Conservation (phyloP, 768 basidiomycete species). For the Hirschioporus abietinus region DNA sequence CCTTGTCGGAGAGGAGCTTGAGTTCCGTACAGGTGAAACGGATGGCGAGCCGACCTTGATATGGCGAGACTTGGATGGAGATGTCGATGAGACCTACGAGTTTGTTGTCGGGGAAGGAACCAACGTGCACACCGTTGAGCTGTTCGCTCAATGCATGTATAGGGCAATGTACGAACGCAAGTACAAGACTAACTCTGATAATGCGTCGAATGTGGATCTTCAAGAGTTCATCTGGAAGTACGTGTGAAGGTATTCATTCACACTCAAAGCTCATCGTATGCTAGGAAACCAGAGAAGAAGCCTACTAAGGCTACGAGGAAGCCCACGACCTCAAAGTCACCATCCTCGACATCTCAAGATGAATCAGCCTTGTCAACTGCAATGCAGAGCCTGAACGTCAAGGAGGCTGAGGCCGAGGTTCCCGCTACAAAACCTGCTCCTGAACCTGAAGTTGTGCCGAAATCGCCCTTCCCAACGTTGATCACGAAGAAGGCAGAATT, state of each 20-base stretch:
- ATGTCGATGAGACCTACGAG: slow-evolving; percentile 90
- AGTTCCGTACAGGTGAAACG: slow-evolving; percentile 71
- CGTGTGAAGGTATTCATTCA: slow-evolving; percentile 26
- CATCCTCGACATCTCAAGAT: slow-evolving; percentile 4
- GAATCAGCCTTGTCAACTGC: slow-evolving; percentile 10
- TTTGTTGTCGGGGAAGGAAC: slow-evolving; percentile 80
- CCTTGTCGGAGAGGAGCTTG: slow-evolving; percentile 84
- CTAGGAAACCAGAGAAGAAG: slow-evolving; percentile 11
- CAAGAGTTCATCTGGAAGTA: slow-evolving; percentile 80
- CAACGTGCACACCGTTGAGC: slow-evolving; percentile 68
- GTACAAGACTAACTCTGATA: slow-evolving; percentile 67
- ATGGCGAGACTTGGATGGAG: slow-evolving; percentile 90
- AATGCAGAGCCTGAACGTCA: slow-evolving; percentile 15
- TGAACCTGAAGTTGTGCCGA: slow-evolving; percentile 8
- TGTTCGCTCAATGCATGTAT: slow-evolving; percentile 93
- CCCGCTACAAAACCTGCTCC: slow-evolving; percentile 16
- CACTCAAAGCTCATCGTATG: neutral
- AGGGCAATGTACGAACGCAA: slow-evolving; percentile 97
- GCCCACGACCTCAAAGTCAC: slow-evolving; percentile 3
- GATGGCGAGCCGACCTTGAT: slow-evolving; percentile 78
- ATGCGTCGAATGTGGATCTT: slow-evolving; percentile 59
- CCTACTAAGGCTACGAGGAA: slow-evolving; percentile 20
- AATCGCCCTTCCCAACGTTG: slow-evolving; percentile 19
- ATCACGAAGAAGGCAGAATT: slow-evolving; percentile 47
- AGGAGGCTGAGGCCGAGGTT: slow-evolving; percentile 14